Base-by-base conservation (phyloP, 306 rosid genomes). In the Glycyrrhiza uralensis region DNA sequence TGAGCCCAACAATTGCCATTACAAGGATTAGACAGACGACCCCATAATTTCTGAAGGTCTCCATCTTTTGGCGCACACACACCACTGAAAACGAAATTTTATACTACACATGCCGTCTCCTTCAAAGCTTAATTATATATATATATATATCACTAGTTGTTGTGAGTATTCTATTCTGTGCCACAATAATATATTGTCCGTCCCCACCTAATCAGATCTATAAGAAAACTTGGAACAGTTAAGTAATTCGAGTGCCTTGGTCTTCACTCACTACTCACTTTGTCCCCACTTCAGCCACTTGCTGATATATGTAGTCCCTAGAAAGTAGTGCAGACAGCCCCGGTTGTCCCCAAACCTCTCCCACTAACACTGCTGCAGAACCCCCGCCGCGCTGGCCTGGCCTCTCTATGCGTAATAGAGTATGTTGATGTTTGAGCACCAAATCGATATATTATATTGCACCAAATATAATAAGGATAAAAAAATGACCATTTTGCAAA, bases 281-380 rank as follows among this genome's bases (percentile, higher is more conserved):
- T 76, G 85, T 84, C 88, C 88, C 93, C 85, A 84, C 86, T 42
- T 42, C 23, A 14, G 19, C 74, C 78, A 71, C 82, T 52, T 78
- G 54, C 76, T 23, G 3, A 63, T 4, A 57, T 66, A 32, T 32
- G 0, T 14, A 33, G 13, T 32, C 19, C 36, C n/a, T 57, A 28
- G 49, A 18, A 12, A 18, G 61, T 19, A 41, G 59, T 49, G 54
- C 76, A 52, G 3, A 11, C 15, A 13, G 15, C 67, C 58, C 65
- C 35, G 0, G 15, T 56, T 58, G 66, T 17, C 74, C 80, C 75
- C 75, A 9, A 58, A 54, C 70, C 71, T 78, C 41, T 76, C 66
- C 78, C 82, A 75, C 79, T 78, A 30, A 29, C 44, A 1, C 28
- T 19, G 68, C 82, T n/a, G n/a, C n/a, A n/a, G n/a, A n/a, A 66